Base-by-base conservation (phyloP, 2,329 filamentous ascomycete genomes). In the Fusarium newnesense region DNA sequence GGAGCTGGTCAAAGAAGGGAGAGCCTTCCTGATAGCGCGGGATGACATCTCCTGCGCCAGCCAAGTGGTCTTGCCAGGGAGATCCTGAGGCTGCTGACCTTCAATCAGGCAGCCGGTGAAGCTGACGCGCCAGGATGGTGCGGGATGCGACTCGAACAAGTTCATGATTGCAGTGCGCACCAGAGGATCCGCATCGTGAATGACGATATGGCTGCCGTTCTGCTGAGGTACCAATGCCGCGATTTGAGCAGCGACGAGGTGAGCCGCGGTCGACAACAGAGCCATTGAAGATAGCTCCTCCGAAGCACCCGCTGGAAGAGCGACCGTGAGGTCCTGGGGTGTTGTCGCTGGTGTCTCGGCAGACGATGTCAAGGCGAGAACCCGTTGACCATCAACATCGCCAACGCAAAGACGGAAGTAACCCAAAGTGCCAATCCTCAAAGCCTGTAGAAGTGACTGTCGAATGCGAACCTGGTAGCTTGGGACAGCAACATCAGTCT, bases 361-460 rank as follows among this genome's bases (percentile, higher is more conserved):
- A 28, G 50, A 62, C 16, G 60, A 15, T 5, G 60, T 42, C 30
- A 62, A n/a, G 7, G 50, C 52, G 2, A 62, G 37, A 15, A 62
- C 9, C 9, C 21, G 16, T 32, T 58, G 44, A 4, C 37, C 60
- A 26, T 39, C 15, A 1, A 30, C 15, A n/a, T 58, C 40, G 19
- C 60, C 60, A 46, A 62, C 52, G 15, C 50, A 62, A 15, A 62
- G 60, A 24, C 60, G 60, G 52, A 62, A 32, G 21, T 30, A 62
- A 5, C 60, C 60, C 9, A 26, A n/a, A 0, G 32, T 15, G 5
- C 24, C 19, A 15, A 62, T 32, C 4, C 40, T 62, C 40, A 62
- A 39, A 30, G 60, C 19, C 9, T 56, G 60, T 1, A 58, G 32
- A 16, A 62, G 37, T 10, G 60, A 62, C 37, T 58, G 26, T 3